phyloP scores from a whole-genome alignment of 78 protist genomes.

The Salpingoeca rosetta region DNA sequence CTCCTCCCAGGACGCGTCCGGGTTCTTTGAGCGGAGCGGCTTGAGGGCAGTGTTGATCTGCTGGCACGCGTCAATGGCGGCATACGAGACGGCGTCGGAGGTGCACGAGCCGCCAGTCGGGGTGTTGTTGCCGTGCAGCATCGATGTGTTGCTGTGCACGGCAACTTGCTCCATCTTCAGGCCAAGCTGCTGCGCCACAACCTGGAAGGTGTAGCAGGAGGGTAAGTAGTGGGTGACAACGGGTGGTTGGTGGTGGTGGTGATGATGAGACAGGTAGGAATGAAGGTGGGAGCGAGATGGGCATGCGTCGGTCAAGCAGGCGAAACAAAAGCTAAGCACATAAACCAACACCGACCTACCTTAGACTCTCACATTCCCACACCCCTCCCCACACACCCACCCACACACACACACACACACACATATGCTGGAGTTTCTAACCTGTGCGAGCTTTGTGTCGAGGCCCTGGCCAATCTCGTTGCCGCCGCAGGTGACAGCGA shows the following conservation, averaged over 20 bases:
- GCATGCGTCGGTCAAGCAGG: too few species aligned
- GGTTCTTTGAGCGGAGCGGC: neutral
- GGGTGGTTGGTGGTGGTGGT: too few species aligned
- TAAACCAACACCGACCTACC: too few species aligned
- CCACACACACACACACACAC: too few species aligned
- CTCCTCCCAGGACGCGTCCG: too few species aligned
- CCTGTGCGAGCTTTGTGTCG: conserved; percentile 42
- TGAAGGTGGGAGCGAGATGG: too few species aligned
- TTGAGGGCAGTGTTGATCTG: neutral
- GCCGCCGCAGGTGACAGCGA: conserved; percentile 32
- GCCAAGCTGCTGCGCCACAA: neutral
- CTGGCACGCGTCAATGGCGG: neutral
- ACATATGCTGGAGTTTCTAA: neutral
- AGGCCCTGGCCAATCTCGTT: conserved; percentile 59
- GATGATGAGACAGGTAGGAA: too few species aligned
- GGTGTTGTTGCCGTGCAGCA: neutral
- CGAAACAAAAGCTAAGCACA: too few species aligned
- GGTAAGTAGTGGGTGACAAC: too few species aligned
- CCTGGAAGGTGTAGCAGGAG: too few species aligned
- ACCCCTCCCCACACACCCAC: neutral
- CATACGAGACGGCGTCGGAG: neutral
- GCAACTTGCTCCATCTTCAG: neutral
- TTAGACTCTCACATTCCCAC: neutral
- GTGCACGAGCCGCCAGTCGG: neutral
- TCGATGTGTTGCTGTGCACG: neutral